Percentiles rank a stretch among this genome's conserved stretches.
phyloP scores from a whole-genome alignment of 805 yeast species.

The Ogataea minuta region DNA sequence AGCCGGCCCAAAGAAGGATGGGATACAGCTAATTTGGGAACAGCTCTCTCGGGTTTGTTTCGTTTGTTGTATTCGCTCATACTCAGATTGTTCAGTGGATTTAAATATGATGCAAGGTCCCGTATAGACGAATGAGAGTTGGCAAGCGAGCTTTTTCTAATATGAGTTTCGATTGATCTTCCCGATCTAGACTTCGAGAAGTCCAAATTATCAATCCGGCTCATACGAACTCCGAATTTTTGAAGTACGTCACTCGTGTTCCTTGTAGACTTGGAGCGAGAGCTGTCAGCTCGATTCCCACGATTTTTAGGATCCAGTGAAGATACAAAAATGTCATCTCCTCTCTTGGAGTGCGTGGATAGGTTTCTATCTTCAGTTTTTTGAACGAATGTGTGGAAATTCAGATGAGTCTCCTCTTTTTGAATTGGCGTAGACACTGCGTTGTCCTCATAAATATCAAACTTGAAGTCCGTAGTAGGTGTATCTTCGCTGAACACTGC shows the following conservation, averaged over 20 bases:
- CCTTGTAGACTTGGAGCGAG: conserved; percentile 1
- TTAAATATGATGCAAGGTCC: conserved; percentile 26
- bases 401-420: conserved; percentile 1
- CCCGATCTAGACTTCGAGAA: not conserved
- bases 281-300: not conserved
- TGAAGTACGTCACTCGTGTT: conserved; percentile 26
- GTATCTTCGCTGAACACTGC: conserved; percentile 28
- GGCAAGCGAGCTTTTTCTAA: not conserved
- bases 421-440: conserved; percentile 1
- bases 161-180: not conserved
- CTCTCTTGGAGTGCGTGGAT: no score
- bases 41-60: not conserved
- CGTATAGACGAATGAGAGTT: conserved; percentile 26
- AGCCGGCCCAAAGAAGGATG: not conserved
- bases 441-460: conserved; percentile 3
- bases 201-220: conserved; percentile 22
- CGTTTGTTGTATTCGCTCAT: conserved; percentile 22
- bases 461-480: not conserved
- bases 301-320: conserved; percentile 27
- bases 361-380: no score
- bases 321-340: conserved; percentile 3
- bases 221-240: conserved; percentile 31
- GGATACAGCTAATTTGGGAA: not conserved
- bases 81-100: conserved; percentile 13
- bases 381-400: not conserved